phyloP scores from a whole-genome alignment of 306 rosid genomes.

The Bauhinia variegata region DNA sequence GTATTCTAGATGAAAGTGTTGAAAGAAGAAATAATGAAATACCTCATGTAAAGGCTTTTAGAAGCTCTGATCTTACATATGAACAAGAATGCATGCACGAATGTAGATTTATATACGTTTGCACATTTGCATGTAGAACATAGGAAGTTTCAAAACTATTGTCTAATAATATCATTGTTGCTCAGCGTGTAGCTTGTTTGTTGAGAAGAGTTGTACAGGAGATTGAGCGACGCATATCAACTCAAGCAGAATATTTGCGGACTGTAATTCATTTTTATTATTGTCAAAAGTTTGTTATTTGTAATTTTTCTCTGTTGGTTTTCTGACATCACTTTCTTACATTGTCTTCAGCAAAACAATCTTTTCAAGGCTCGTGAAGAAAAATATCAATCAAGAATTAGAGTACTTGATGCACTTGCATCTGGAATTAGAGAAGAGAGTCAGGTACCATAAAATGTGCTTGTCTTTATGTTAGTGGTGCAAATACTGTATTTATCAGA shows the following conservation, averaged over 20 bases:
- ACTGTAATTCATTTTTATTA: slow-evolving; percentile 58
- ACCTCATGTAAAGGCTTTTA: slow-evolving; percentile 74
- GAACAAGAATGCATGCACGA: slow-evolving; percentile 15
- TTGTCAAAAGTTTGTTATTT: neutral
- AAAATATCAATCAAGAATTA: slow-evolving; percentile 80
- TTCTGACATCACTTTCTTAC: slow-evolving; percentile 26
- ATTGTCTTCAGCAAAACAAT: slow-evolving; percentile 75
- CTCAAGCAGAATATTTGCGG: slow-evolving; percentile 89
- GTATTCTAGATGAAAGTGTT: slow-evolving; percentile 86
- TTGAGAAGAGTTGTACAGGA: slow-evolving; percentile 88
- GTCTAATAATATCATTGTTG: slow-evolving; percentile 37
- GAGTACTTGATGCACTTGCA: slow-evolving; percentile 85
- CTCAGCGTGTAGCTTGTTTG: slow-evolving; percentile 86
- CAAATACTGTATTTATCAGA: slow-evolving; percentile 28
- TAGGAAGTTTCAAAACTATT: slow-evolving; percentile 15
- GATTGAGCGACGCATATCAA: slow-evolving; percentile 90
- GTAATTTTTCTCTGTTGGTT: slow-evolving; percentile 12
- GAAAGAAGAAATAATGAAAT: slow-evolving; percentile 83
- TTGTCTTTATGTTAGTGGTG: slow-evolving; percentile 7
- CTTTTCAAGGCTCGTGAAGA: slow-evolving; percentile 92
- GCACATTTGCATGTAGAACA: slow-evolving; percentile 21
- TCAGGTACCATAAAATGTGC: slow-evolving; percentile 53
- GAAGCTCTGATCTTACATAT: slow-evolving; percentile 23
- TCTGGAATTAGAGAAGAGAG: slow-evolving; percentile 61
- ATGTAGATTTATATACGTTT: slow-evolving; percentile 36